phyloP scores from a whole-genome alignment of 108 stramenopile species.

The Nitzschia sp. region DNA sequence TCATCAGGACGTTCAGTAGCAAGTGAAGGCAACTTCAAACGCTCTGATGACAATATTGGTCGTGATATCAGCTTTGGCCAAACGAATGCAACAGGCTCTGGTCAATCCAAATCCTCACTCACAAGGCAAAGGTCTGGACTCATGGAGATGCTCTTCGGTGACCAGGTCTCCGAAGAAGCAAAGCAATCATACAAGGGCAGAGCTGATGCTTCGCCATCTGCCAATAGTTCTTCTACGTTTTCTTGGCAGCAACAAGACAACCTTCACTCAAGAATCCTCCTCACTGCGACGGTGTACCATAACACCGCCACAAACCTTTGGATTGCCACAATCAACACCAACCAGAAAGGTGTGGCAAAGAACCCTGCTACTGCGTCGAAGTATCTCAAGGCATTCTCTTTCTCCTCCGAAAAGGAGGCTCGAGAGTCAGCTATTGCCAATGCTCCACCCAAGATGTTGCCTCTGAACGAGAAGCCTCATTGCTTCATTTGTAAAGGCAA shows the following conservation, averaged over 20 bases:
- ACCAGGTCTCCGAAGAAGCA: conserved; percentile 32
- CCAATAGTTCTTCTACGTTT: conserved; percentile 10
- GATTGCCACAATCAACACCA: conserved; percentile 82
- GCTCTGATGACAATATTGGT: conserved; percentile 47
- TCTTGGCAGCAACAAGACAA: conserved; percentile 27
- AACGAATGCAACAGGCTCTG: conserved; percentile 7
- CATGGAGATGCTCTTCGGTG: conserved; percentile 47
- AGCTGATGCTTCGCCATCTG: conserved; percentile 13
- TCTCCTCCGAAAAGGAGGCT: conserved; percentile 73
- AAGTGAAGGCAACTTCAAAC: conserved; percentile 7
- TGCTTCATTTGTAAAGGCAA: conserved; percentile 71
- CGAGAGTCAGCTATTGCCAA: conserved; percentile 85
- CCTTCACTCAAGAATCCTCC: conserved; percentile 66
- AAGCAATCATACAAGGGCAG: conserved; percentile 19
- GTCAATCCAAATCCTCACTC: neutral
- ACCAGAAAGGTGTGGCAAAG: conserved; percentile 49
- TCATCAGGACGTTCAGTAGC: neutral
- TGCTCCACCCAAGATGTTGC: conserved; percentile 78
- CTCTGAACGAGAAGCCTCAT: conserved; percentile 46
- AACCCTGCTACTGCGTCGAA: conserved; percentile 50
- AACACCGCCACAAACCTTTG: conserved; percentile 79
- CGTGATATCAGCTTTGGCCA: conserved; percentile 44
- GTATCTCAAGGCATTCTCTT: conserved; percentile 74
- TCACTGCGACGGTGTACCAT: conserved; percentile 77
- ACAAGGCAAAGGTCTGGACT: conserved; percentile 17